Percentiles rank a stretch among this genome's conserved stretches.
Conservation (phyloP, 805 yeast genomes). For the Ogataea trehaloabstinens region DNA sequence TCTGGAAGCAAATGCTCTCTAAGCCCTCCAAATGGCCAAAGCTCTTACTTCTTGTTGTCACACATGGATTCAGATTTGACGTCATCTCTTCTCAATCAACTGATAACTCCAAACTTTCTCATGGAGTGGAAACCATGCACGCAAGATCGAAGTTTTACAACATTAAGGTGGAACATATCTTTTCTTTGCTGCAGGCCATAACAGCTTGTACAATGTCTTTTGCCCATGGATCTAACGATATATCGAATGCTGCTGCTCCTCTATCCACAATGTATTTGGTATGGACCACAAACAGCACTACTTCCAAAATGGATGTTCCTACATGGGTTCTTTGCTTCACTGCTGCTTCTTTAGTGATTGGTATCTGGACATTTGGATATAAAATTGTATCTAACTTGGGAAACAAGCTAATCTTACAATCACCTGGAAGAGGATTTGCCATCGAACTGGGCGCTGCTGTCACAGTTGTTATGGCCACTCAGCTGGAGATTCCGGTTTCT, state of each 20-base stretch:
- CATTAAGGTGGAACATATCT: conserved; percentile 66
- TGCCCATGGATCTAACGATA: conserved; percentile 81
- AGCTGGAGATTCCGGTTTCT: conserved; percentile 67
- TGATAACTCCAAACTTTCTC: conserved; percentile 40
- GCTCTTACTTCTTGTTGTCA: conserved; percentile 45
- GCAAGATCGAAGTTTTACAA: conserved; percentile 62
- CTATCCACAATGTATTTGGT: conserved; percentile 60
- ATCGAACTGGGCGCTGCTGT: conserved; percentile 78
- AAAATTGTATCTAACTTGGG: conserved; percentile 66
- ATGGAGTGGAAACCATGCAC: conserved; percentile 51
- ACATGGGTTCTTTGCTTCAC: conserved; percentile 69
- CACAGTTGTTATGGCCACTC: conserved; percentile 74
- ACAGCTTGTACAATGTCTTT: conserved; percentile 80
- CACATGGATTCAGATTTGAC: conserved; percentile 66
- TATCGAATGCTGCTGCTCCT: conserved; percentile 77
- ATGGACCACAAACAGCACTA: conserved; percentile 52
- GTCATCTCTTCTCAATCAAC: conserved; percentile 49
- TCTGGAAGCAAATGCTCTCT: conserved; percentile 41
- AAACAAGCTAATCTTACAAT: conserved; percentile 69
- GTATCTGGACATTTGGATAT: conserved; percentile 72
- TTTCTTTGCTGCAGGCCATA: conserved; percentile 64
- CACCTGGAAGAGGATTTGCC: conserved; percentile 76
- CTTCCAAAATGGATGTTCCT: conserved; percentile 57
- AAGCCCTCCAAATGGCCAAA: conserved; percentile 54
- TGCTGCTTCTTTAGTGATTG: conserved; percentile 64